These are phyloP conservation scores for Volvox reticuliferus DNA, from an alignment of 139 green algal genomes.

Conservation along the genomic window DNA sequence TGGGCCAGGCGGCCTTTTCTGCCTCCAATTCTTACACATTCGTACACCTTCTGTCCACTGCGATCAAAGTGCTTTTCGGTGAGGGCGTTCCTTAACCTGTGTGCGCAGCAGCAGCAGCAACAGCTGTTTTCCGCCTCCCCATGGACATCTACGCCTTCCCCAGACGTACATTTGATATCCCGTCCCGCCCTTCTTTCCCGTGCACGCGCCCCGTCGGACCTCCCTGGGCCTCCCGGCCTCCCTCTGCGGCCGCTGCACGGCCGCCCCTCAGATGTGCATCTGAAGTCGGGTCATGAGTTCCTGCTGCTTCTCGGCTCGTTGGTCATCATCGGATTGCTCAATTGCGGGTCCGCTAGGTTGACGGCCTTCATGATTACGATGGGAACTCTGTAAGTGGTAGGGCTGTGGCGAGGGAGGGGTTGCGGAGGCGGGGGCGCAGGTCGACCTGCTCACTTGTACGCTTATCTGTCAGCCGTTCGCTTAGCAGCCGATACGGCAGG, in stretches of 20 bases:
- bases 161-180: not conserved
- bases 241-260: not conserved
- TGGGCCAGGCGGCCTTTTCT: constrained; percentile 41
- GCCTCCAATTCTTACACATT: constrained; percentile 39
- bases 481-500: too few relatives aligned
- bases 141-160: too few relatives aligned
- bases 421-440: not conserved
- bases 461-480: too few relatives aligned
- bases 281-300: not conserved
- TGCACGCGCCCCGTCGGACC: too few relatives aligned
- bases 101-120: not conserved
- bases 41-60: not conserved
- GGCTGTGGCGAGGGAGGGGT: not conserved
- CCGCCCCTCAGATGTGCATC: not conserved
- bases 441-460: not conserved
- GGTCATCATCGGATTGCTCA: constrained; percentile 21
- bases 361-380: constrained; percentile 38
- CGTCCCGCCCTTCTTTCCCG: too few relatives aligned
- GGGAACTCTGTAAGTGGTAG: not conserved
- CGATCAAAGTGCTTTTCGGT: constrained; percentile 12
- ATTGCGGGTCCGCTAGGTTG: constrained; percentile 15
- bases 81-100: not conserved
- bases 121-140: too few relatives aligned
- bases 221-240: not conserved
- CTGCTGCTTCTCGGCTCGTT: not conserved